These are phyloP conservation scores for Geotrichum klebahnii DNA, from an alignment of 1,139 yeast species.

Conservation along the genomic window DNA sequence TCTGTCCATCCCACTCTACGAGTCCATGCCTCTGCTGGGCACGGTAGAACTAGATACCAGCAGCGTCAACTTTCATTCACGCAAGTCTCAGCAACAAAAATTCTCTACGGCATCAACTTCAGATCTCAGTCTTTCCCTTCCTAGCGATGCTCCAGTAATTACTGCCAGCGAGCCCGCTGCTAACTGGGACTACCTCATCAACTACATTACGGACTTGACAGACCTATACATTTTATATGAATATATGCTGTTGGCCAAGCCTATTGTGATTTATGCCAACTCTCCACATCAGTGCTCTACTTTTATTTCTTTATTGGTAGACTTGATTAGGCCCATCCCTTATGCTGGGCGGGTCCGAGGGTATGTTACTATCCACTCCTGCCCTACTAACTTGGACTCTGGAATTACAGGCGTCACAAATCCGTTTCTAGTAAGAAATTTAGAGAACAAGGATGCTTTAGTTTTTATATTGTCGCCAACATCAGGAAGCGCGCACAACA, in stretches of 20 bases:
- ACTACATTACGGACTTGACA: conserved; percentile 21
- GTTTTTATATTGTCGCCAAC: conserved; percentile 6
- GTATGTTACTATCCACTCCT: conserved; percentile 31
- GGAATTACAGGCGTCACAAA: conserved; percentile 31
- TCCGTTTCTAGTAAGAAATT: conserved; percentile 27
- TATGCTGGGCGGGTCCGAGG: conserved; percentile 27
- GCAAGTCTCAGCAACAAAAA: no score
- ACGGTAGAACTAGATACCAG: conserved; percentile 16
- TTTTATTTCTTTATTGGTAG: conserved; percentile 27
- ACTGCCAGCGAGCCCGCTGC: conserved; percentile 23
- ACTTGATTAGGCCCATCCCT: conserved; percentile 29
- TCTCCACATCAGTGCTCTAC: conserved; percentile 30
- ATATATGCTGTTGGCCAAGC: conserved; percentile 26
- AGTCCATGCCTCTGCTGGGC: conserved; percentile 23
- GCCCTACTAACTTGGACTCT: conserved; percentile 12
- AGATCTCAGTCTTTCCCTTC: background rate
- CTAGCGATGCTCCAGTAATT: conserved; percentile 9
- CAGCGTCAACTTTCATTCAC: conserved; percentile 17
- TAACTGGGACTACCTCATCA: conserved; percentile 26
- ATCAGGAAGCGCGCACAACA: background rate
- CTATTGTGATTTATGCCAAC: conserved; percentile 28
- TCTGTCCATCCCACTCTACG: conserved; percentile 22
- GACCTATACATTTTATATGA: conserved; percentile 33
- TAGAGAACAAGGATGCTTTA: conserved; percentile 14
- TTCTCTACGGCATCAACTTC: no score